Base-by-base conservation (phyloP, 2,329 filamentous ascomycete genomes). In the Waltergamsia citrina region DNA sequence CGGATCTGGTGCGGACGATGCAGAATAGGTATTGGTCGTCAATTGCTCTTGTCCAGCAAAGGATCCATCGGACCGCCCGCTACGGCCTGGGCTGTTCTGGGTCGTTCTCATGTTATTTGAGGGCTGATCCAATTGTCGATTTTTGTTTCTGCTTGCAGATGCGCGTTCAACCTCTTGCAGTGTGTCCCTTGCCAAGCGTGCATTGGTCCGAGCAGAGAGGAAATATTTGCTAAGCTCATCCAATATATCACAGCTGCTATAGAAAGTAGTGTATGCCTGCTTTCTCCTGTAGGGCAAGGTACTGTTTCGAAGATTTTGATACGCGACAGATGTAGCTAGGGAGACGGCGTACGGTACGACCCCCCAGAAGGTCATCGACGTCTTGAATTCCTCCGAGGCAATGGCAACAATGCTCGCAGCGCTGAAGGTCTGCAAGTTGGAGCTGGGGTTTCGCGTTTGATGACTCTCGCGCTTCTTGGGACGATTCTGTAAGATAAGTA, bases 311-410 rank as follows among this genome's bases (percentile, higher is more conserved):
- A 47, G 41, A 21, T 38, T 41, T 20, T 42, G 37, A 27, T 47
- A 47, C 2, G 45, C 43, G 2, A 44, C 39, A 8, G 42, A 43
- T 7, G 43, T 32, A 8, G 44, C 44, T 23, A 47, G 23, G 3
- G 44, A 44, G 8, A 46, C 37, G 15, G 44, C 38, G 21, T 46
- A 47, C 9, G 45, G 45, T 3, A 46, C 32, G 8, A 40, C 31
- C 3, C 41, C 42, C 41, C 43, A 42, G 33, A 40, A 42, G 5
- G 44, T 36, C 6, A 47, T 17, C 12, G 43, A 37, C 2, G 23
- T 21, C 20, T 37, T 38, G 32, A 38, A 46, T 5, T 47, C 41
- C 23, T 38, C 40, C 5, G 37, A 40, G 3, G 41, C 38, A 17
- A 47, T 41, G 3, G 37, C 33, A 3, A 41, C 38, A 8, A 46